Percentiles rank a stretch among this genome's conserved stretches.
Evolutionary conservation across 2,329 filamentous ascomycete genomes (phyloP).

Genomic region (Didymella sp.): DNA sequence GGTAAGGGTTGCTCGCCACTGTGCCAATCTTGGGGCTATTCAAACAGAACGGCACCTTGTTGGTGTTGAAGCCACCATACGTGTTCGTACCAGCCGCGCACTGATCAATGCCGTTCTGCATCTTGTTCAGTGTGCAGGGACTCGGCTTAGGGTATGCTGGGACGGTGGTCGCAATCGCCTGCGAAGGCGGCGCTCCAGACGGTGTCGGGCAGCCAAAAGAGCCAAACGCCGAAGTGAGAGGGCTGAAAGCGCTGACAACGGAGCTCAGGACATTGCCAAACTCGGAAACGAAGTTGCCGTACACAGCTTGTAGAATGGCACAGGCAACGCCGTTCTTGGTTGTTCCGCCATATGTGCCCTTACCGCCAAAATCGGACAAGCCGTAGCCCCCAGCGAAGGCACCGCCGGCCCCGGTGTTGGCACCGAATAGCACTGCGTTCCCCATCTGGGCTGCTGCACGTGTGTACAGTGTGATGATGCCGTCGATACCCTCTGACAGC

Average conservation of each 20-base stretch:
- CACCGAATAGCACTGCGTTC: neutral
- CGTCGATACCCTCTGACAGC: neutral
- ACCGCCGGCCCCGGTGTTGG: neutral
- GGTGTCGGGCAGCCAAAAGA: neutral
- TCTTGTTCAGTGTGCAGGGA: neutral
- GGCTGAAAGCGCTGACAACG: neutral
- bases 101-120: neutral
- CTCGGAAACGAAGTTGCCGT: neutral
- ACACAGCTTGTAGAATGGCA: neutral
- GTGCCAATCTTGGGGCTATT: neutral
- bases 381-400: neutral
- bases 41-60: neutral
- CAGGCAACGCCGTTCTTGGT: neutral
- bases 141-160: neutral
- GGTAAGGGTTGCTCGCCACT: neutral
- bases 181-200: neutral
- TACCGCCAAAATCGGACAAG: neutral
- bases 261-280: neutral
- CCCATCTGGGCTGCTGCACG: neutral
- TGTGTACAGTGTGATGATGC: neutral
- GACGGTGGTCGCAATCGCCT: neutral
- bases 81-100: slow-evolving; percentile 1
- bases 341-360: neutral
- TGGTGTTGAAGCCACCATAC: neutral
- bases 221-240: neutral